A percentile compares a stretch with the other conserved stretches of the same genome.
Conservation (phyloP, 148 eudicot genomes). For the Chenopodium formosanum region DNA sequence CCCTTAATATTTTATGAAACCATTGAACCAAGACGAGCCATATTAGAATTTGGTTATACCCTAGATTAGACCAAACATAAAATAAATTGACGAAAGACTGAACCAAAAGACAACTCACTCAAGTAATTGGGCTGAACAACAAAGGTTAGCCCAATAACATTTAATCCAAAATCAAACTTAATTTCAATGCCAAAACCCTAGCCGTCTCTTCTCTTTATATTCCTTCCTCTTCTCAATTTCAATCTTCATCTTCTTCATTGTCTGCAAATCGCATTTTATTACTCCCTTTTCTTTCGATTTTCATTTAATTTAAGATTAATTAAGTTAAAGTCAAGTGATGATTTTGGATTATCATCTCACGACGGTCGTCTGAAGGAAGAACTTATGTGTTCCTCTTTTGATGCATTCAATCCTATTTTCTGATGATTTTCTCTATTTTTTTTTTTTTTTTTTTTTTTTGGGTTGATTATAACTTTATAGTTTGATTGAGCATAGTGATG, state of each 20-base stretch:
- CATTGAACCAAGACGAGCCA: too few species aligned
- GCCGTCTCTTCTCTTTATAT: background rate
- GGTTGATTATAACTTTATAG: too few species aligned
- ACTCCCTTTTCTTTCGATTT: background rate
- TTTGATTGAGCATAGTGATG: conserved; percentile 22
- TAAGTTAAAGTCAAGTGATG: conserved; percentile 16
- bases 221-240: too few species aligned
- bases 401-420: conserved; percentile 10
- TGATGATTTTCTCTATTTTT: conserved; percentile 23
- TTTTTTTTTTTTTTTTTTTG: too few species aligned
- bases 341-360: conserved; percentile 25
- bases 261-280: background rate
- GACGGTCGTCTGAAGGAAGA: conserved; percentile 34
- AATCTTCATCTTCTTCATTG: background rate
- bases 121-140: too few species aligned
- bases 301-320: background rate
- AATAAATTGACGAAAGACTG: too few species aligned
- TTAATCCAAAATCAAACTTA: too few species aligned
- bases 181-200: background rate
- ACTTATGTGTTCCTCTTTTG: conserved; percentile 5
- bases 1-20: too few species aligned
- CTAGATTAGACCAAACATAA: too few species aligned
- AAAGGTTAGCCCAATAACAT: too few species aligned
- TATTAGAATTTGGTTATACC: too few species aligned
- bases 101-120: too few species aligned